Base-by-base conservation (phyloP, 2,329 filamentous ascomycete genomes). In the Sporothrix humicola region DNA sequence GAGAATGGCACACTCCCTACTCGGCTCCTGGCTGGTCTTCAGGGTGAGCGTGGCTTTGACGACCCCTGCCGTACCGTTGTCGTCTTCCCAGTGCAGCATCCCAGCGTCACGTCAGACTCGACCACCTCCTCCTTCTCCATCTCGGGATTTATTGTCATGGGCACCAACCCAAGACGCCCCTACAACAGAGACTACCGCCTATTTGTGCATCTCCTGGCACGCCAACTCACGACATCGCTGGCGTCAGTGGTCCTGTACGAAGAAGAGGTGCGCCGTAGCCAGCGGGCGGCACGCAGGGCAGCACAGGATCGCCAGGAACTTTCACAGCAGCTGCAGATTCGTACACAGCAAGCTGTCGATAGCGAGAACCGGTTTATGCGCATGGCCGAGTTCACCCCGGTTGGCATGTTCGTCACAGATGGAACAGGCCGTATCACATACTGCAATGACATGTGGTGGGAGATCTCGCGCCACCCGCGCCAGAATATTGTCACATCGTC, bases 401-500 rank as follows among this genome's bases (percentile, higher is more conserved):
- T 95, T 0, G 93, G 93, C 42, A 91, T 97, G 83, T 95, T 95
- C 80, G 95, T 96, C 77, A 92, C 92, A n/a, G 88, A 94, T 78
- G 86, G 88, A 0, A 81, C 85, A 56, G 93, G 93, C 3, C 84
- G 87, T 31, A 92, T 96, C 77, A 92, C 88, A 10, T 96, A 93
- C 79, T 93, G 91, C 79, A 97, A 97, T 79, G 92, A 95, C 75
- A 93, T 92, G 79, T 96, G 88, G 88, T 90, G 87, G 87, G 85
- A 89, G 76, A 92, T 94, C 48, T 91, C 91, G 0, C 85, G 91
- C 48, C 90, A 93, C 72, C 87, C 89, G 1, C 84, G 87, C 13
- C 50, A 69, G 44, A 13, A 42, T 20, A 44, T 61, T 17, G 44
- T 48, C 42, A 13, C 26, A 9, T 15, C 26, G 31, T 2, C 52